phyloP scores from a whole-genome alignment of 495 filamentous ascomycete species.

The Aspergillus ostianus region DNA sequence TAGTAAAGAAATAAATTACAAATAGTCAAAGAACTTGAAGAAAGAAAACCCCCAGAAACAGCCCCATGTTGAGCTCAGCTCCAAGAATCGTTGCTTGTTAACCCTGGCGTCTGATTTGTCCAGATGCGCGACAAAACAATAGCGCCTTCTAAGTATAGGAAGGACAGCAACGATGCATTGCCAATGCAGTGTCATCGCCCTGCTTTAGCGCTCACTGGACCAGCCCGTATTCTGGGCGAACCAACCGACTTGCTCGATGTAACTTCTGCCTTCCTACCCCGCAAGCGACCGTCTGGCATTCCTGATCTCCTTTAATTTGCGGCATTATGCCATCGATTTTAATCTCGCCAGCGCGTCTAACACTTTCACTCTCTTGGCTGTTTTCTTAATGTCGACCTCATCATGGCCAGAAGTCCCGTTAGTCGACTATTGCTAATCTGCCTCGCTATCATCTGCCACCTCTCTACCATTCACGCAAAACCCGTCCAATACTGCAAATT shows the following conservation, averaged over 20 bases:
- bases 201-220: no score
- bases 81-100: background rate
- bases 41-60: no score
- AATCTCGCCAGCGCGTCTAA: background rate
- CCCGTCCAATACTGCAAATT: constrained; percentile 16
- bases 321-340: background rate
- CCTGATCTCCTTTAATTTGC: background rate
- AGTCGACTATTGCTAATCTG: background rate
- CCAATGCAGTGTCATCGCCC: no score
- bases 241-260: background rate
- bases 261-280: background rate
- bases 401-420: background rate
- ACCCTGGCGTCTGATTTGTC: background rate
- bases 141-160: no score
- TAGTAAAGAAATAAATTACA: no score
- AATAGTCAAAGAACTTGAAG: no score
- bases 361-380: background rate
- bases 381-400: background rate
- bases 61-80: no score
- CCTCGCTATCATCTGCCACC: background rate
- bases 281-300: background rate
- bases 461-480: background rate
- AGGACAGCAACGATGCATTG: no score
- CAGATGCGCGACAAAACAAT: background rate
- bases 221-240: background rate